A percentile compares a stretch with the other conserved stretches of the same genome.
Evolutionary conservation across 1,284 basidiomycete species (phyloP).

Genomic region (Pyrrhoderma noxium): DNA sequence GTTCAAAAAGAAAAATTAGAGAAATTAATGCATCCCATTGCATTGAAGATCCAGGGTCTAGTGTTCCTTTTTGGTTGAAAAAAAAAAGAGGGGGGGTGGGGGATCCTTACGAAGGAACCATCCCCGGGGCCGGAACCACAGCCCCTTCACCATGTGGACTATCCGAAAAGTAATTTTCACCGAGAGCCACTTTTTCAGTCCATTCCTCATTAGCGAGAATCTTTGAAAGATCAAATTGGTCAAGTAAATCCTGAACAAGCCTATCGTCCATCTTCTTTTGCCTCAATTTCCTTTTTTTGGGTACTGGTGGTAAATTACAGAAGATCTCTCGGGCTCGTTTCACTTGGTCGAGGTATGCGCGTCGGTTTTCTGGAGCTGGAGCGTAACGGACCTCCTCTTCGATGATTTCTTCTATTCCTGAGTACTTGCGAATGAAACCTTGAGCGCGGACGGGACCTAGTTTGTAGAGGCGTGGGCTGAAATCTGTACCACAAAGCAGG

Average conservation of each 20-base stretch:
- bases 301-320: slow-evolving; percentile 52
- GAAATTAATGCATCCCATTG: no score
- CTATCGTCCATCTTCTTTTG: slow-evolving; percentile 34
- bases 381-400: slow-evolving; percentile 44
- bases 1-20: no score
- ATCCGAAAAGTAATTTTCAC: slow-evolving; percentile 60
- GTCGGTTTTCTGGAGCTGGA: slow-evolving; percentile 34
- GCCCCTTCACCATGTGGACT: slow-evolving; percentile 32
- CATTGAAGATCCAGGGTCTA: no score
- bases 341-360: slow-evolving; percentile 54
- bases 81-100: no score
- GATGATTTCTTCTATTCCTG: slow-evolving; percentile 68
- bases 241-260: slow-evolving; percentile 38
- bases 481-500: slow-evolving; percentile 83
- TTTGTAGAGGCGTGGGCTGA: slow-evolving; percentile 72
- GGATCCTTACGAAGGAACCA: neutral
- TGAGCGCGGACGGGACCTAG: slow-evolving; percentile 72
- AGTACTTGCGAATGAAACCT: slow-evolving; percentile 61
- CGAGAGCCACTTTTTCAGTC: slow-evolving; percentile 38
- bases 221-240: slow-evolving; percentile 41
- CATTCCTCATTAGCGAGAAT: slow-evolving; percentile 31
- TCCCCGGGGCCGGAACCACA: neutral
- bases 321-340: slow-evolving; percentile 54
- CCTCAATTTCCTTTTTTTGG: slow-evolving; percentile 32
- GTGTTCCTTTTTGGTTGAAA: no score